A percentile compares a stretch with the other conserved stretches of the same genome.
These are phyloP conservation scores for Podospora pseudoanserina DNA, from an alignment of 495 filamentous ascomycete species.

Conservation along the genomic window DNA sequence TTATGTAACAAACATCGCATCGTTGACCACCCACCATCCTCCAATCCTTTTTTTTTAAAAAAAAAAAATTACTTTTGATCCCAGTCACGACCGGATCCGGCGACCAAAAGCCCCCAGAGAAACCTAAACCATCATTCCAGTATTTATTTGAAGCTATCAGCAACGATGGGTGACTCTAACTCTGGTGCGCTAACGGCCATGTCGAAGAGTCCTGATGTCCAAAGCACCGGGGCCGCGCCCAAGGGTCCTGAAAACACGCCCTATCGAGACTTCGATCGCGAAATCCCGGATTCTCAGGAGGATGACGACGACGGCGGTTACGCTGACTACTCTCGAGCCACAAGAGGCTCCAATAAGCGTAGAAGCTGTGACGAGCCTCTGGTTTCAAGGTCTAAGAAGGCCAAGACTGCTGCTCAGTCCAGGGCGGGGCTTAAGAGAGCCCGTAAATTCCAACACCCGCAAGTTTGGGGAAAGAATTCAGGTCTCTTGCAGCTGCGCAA, in stretches of 20 bases:
- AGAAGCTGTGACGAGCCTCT: neutral
- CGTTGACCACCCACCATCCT: no score
- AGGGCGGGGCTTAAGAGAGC: neutral
- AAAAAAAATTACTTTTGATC: no score
- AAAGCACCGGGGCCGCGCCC: no score
- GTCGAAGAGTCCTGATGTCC: neutral
- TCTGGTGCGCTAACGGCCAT: no score
- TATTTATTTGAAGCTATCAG: neutral
- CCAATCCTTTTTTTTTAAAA: no score
- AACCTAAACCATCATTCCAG: no score
- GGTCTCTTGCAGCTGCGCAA: conserved; percentile 30
- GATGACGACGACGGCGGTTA: neutral
- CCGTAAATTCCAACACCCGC: neutral
- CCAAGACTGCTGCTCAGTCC: neutral
- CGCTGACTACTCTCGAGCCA: neutral
- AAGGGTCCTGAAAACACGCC: neutral
- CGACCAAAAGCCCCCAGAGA: no score
- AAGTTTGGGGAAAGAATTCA: conserved; percentile 3
- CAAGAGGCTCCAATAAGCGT: neutral
- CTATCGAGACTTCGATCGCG: no score
- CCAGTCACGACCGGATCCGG: no score
- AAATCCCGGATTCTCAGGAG: neutral
- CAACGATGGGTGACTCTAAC: neutral
- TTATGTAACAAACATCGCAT: no score
- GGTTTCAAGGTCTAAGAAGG: neutral